These are phyloP conservation scores for Peronospora destructor DNA, from an alignment of 352 stramenopile species.

Conservation along the genomic window DNA sequence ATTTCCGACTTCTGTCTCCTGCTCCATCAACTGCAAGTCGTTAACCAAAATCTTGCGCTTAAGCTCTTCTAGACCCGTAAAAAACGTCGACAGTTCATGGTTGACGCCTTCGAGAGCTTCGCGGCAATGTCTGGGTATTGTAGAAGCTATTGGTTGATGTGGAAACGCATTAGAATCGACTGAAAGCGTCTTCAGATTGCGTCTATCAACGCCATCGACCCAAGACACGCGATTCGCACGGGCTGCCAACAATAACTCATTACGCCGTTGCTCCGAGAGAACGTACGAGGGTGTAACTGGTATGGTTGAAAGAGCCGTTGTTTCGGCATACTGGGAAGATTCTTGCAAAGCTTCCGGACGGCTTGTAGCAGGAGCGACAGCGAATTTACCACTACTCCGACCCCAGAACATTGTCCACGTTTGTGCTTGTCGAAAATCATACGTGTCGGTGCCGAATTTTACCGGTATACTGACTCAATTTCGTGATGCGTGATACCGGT, in stretches of 20 bases:
- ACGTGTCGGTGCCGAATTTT: neutral
- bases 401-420: slow-evolving; percentile 41
- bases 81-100: slow-evolving; percentile 31
- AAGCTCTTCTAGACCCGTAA: slow-evolving; percentile 33
- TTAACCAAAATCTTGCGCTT: slow-evolving; percentile 39
- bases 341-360: neutral
- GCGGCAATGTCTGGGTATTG: slow-evolving; percentile 29
- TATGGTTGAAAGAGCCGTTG: slow-evolving; percentile 6
- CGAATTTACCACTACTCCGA: slow-evolving; percentile 12
- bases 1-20: neutral
- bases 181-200: slow-evolving; percentile 2
- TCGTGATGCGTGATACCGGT: neutral
- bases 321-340: slow-evolving; percentile 7
- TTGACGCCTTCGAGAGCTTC: slow-evolving; percentile 41
- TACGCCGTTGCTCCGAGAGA: slow-evolving; percentile 64
- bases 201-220: slow-evolving; percentile 48
- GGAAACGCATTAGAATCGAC: neutral
- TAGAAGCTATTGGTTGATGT: neutral
- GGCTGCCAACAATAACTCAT: slow-evolving; percentile 64
- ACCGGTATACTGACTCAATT: neutral
- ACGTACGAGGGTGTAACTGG: slow-evolving; percentile 33
- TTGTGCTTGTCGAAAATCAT: too few species aligned
- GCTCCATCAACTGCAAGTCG: slow-evolving; percentile 22
- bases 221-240: slow-evolving; percentile 61
- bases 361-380: slow-evolving; percentile 6